Percentiles rank a stretch among this genome's conserved stretches.
Evolutionary conservation across 768 basidiomycete genomes (phyloP).

Genomic region (Leccinellum rugosiceps): DNA sequence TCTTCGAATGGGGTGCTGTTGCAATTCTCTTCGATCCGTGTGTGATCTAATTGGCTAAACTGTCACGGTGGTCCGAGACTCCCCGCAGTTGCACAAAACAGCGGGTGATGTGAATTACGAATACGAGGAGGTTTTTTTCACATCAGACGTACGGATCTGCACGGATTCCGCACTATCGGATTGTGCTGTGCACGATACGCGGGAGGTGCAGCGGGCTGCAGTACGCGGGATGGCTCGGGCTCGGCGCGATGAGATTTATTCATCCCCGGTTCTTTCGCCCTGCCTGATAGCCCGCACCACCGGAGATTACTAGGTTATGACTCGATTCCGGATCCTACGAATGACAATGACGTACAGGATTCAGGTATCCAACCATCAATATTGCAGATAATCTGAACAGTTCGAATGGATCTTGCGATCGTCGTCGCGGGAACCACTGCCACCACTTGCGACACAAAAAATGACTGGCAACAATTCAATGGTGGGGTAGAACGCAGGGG

Average conservation of each 20-base stretch:
- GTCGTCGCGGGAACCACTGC: background rate
- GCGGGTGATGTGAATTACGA: background rate
- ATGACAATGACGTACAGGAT: slow-evolving; percentile 1
- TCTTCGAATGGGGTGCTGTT: background rate
- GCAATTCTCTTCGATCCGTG: background rate
- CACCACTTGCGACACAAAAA: background rate
- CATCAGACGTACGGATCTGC: background rate
- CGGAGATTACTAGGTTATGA: background rate
- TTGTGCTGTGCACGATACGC: background rate
- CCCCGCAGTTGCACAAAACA: background rate
- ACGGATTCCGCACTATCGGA: background rate
- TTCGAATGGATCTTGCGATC: background rate
- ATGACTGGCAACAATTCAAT: background rate
- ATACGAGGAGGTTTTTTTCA: background rate
- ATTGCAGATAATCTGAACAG: background rate
- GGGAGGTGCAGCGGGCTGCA: background rate
- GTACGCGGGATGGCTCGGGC: background rate
- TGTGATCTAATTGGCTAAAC: background rate
- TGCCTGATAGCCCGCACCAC: background rate
- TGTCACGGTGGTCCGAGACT: background rate
- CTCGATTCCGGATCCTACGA: slow-evolving; percentile 15
- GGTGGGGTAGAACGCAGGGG: no score
- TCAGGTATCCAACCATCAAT: no score
- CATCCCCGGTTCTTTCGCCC: background rate
- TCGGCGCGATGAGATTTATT: background rate